Evolutionary conservation across 2,329 filamentous ascomycete species (phyloP).

Genomic region (Trichoderma afroharzianum): DNA sequence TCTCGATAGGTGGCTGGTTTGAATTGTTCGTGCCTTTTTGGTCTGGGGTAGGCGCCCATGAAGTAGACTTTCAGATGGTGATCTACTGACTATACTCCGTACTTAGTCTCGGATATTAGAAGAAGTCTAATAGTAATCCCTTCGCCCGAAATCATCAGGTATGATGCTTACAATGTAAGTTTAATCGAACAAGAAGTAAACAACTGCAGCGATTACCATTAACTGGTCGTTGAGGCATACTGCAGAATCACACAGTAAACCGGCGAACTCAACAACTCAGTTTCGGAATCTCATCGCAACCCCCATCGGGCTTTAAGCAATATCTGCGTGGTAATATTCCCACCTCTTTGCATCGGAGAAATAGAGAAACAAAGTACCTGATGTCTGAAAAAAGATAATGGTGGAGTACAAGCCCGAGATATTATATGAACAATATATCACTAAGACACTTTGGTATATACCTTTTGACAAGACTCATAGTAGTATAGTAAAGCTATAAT

Average conservation of each 20-base stretch:
- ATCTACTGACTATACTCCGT: too few species aligned
- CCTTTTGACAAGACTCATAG: too few species aligned
- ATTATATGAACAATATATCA: too few species aligned
- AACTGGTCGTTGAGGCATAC: background rate
- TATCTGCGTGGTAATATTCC: background rate
- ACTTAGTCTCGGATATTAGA: background rate
- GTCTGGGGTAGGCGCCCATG: too few species aligned
- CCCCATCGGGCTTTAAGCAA: background rate
- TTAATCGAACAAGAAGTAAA: background rate
- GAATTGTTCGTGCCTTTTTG: too few species aligned
- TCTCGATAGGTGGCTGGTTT: too few species aligned
- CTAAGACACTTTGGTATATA: too few species aligned
- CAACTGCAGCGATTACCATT: background rate
- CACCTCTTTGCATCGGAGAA: background rate
- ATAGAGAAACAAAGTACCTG: background rate
- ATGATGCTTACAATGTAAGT: background rate
- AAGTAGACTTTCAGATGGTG: too few species aligned
- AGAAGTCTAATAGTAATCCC: background rate
- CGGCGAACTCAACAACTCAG: background rate
- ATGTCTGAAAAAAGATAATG: background rate
- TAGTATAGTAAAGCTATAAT: too few species aligned
- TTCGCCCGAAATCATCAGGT: background rate
- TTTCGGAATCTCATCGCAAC: background rate
- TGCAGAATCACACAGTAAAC: background rate
- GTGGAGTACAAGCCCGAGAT: too few species aligned